Conservation (phyloP, 139 green algal genomes). For the Raphidocelis subcapitata region DNA sequence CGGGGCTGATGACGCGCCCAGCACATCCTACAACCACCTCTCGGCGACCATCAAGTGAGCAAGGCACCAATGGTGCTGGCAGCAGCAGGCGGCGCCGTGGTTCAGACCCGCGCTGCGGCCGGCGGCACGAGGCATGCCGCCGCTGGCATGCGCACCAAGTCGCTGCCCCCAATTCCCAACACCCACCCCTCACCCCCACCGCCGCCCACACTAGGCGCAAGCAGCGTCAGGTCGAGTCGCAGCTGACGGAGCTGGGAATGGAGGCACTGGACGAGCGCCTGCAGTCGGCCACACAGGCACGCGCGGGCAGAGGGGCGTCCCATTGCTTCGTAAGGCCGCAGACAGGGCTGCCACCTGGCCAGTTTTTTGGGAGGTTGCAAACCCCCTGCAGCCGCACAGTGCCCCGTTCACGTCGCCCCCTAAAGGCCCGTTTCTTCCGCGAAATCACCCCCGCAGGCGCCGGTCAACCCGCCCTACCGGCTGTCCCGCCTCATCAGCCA, state of each 20-base stretch:
- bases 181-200: not conserved
- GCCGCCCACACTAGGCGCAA: constrained; percentile 44
- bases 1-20: constrained; percentile 27
- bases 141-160: too few relatives aligned
- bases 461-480: constrained; percentile 46
- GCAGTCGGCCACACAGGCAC: constrained; percentile 33
- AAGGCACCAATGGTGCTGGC: too few relatives aligned
- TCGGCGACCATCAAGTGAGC: constrained; percentile 34
- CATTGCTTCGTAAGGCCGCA: too few relatives aligned
- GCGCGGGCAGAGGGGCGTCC: too few relatives aligned
- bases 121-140: constrained; percentile 16
- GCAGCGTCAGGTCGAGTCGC: constrained; percentile 33
- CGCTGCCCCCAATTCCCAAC: too few relatives aligned
- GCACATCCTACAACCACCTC: constrained; percentile 33
- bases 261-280: constrained; percentile 71
- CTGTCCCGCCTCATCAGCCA: constrained; percentile 61
- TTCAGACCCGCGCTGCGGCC: not conserved
- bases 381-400: too few relatives aligned
- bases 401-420: too few relatives aligned
- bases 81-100: too few relatives aligned
- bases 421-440: too few relatives aligned
- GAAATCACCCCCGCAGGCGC: constrained; percentile 29
- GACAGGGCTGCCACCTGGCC: too few relatives aligned
- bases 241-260: constrained; percentile 44
- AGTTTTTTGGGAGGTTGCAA: too few relatives aligned